Evolutionary conservation across 805 yeast genomes (phyloP), one percentile per base, ranked within the genome.

Genomic region (Kockiozyma suomiensis): DNA sequence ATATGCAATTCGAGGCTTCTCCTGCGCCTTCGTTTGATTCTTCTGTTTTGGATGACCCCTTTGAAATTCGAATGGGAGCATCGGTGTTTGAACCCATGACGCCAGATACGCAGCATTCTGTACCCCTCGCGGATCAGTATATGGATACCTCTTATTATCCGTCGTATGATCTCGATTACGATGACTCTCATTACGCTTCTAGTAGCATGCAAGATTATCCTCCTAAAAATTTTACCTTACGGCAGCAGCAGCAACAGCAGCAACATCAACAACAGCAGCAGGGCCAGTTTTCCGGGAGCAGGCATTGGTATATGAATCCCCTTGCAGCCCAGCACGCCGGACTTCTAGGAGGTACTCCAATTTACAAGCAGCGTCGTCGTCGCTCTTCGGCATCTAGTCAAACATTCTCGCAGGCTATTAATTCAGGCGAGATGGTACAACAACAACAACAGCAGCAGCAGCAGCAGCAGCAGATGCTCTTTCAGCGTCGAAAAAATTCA

Each of bases 71-170:
- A 13, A 25, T 41, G 30, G 32, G 41, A 19, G 28, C 46, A 41
- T 32, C 57, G 15, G 21, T 25, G 7, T 54, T 56, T 40, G 65
- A 58, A 50, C 65, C 65, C 8, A 58, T 61, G 65, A 61, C 65
- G 13, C 65, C 65, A 6, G 65, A 61, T 30, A 61, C 65, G 5
- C 65, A 61, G 47, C 59, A 58, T 35, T 61, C 65, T 4, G 26
- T 41, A 17, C 54, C 42, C 3, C 21, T 46, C 12, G 30, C 52
- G n/a, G 57, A 37, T 8, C 51, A 42, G 12, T 56, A 56, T 38
- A 13, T 50, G 33, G 59, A 50, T 26, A 12, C 25, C 33, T 19
- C 40, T 13, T 56, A 56, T 37, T 56, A 35, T 30, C 23, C 21
- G n/a, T 10, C 54, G 12, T 43, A 48, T 23, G 48, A 56, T 19